These are phyloP conservation scores for Leishmania aethiopica DNA, from an alignment of 208 protist species.

Conservation along the genomic window DNA sequence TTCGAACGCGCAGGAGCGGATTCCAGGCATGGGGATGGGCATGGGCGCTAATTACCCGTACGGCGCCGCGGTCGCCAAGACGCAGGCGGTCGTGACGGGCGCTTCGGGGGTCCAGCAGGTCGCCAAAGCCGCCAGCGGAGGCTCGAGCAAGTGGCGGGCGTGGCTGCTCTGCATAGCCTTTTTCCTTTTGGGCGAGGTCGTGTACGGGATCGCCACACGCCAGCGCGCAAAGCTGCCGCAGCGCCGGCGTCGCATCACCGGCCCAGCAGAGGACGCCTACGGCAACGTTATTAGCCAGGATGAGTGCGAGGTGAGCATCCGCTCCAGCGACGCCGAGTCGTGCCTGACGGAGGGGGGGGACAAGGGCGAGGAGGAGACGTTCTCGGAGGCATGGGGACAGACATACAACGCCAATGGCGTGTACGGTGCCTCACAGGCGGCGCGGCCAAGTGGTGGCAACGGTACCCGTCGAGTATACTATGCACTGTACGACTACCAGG, in stretches of 20 bases:
- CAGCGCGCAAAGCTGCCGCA: slow-evolving; percentile 24
- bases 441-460: slow-evolving; percentile 1
- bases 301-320: slow-evolving; percentile 40
- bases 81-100: slow-evolving; percentile 9
- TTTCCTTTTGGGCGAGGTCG: slow-evolving; percentile 65
- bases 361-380: slow-evolving; percentile 23
- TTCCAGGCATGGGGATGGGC: slow-evolving; percentile 29
- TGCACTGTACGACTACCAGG: slow-evolving; percentile 74
- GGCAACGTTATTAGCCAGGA: slow-evolving; percentile 52
- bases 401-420: slow-evolving; percentile 2
- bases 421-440: slow-evolving; percentile 23
- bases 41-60: neutral
- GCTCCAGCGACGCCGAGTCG: slow-evolving; percentile 73
- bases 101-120: slow-evolving; percentile 10
- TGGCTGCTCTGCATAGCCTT: slow-evolving; percentile 58
- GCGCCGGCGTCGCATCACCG: slow-evolving; percentile 16
- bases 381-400: slow-evolving; percentile 25
- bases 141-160: slow-evolving; percentile 45
- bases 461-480: slow-evolving; percentile 51
- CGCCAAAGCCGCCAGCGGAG: slow-evolving; percentile 8
- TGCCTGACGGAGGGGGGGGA: slow-evolving; percentile 11
- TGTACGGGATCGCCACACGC: slow-evolving; percentile 49
- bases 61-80: neutral
- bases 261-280: slow-evolving; percentile 31
- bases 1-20: slow-evolving; percentile 43